phyloP scores from a whole-genome alignment of 164 flowering plant species.

The Dillenia turbinata region DNA sequence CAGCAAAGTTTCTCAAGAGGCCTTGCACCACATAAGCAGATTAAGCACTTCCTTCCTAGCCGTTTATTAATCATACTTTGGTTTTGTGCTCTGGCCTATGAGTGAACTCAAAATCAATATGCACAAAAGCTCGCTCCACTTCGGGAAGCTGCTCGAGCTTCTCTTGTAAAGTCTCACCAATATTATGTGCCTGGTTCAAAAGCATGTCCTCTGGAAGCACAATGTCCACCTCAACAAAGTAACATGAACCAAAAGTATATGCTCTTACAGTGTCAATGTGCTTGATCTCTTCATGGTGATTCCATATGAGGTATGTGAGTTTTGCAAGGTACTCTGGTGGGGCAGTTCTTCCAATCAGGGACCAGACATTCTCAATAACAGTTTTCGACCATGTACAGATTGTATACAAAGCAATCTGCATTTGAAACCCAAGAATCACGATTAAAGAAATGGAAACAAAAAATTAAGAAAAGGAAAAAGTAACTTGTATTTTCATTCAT shows the following conservation, averaged over 20 bases:
- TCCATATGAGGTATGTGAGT: conserved; percentile 78
- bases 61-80: conserved; percentile 19
- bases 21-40: no score
- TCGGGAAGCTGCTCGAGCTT: conserved; percentile 75
- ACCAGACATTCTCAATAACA: conserved; percentile 63
- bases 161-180: conserved; percentile 80
- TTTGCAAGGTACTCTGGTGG: conserved; percentile 73
- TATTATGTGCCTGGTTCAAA: conserved; percentile 62
- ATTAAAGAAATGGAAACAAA: no score
- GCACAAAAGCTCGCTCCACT: conserved; percentile 85
- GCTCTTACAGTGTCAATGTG: conserved; percentile 92
- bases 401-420: conserved; percentile 83
- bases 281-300: conserved; percentile 67
- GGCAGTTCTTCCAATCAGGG: conserved; percentile 72
- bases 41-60: no score
- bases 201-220: conserved; percentile 72
- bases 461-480: no score
- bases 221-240: conserved; percentile 89
- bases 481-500: no score
- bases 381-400: conserved; percentile 74
- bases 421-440: no score
- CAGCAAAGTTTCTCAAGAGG: no score
- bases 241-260: conserved; percentile 68
- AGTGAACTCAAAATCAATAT: conserved; percentile 71
- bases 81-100: conserved; percentile 73